A percentile compares a stretch with the other conserved stretches of the same genome.
Conservation (phyloP, 768 basidiomycete genomes). For the Lactifluus pinguis region DNA sequence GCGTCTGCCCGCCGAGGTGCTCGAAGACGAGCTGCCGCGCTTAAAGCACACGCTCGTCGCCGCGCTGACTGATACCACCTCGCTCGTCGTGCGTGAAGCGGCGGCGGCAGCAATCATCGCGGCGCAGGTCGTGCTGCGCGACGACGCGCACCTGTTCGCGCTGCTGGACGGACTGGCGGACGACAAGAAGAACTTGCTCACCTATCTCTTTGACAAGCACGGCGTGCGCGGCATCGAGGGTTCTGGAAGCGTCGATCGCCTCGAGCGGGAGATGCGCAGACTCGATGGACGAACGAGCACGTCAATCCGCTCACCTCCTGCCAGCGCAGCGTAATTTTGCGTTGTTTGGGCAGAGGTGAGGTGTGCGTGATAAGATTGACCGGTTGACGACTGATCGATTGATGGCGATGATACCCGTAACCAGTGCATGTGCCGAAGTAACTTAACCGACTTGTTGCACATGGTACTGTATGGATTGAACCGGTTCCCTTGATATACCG, state of each 20-base stretch:
- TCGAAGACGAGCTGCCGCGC: conserved; percentile 81
- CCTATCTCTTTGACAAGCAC: conserved; percentile 86
- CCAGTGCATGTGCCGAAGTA: too few species aligned
- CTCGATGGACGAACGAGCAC: conserved; percentile 74
- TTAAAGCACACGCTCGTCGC: conserved; percentile 60
- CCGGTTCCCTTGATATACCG: not conserved
- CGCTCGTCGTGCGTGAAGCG: conserved; percentile 75
- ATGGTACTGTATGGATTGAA: not conserved
- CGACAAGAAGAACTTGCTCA: conserved; percentile 83
- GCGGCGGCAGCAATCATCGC: conserved; percentile 78
- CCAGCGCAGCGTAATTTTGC: too few species aligned
- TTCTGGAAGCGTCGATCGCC: conserved; percentile 43
- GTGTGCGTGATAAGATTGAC: not conserved
- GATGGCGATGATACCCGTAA: not conserved
- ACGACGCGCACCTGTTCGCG: conserved; percentile 75
- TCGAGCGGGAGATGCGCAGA: conserved; percentile 74
- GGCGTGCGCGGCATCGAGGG: conserved; percentile 43
- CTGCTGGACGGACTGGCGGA: conserved; percentile 78
- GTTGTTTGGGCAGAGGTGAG: too few species aligned
- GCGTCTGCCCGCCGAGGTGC: conserved; percentile 70
- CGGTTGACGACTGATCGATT: not conserved
- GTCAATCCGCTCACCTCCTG: conserved; percentile 32
- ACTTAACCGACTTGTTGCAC: not conserved
- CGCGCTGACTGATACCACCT: conserved; percentile 63
- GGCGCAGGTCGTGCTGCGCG: conserved; percentile 71